phyloP scores from a whole-genome alignment of 441 rosid genomes.

The Gossypium laxum region DNA sequence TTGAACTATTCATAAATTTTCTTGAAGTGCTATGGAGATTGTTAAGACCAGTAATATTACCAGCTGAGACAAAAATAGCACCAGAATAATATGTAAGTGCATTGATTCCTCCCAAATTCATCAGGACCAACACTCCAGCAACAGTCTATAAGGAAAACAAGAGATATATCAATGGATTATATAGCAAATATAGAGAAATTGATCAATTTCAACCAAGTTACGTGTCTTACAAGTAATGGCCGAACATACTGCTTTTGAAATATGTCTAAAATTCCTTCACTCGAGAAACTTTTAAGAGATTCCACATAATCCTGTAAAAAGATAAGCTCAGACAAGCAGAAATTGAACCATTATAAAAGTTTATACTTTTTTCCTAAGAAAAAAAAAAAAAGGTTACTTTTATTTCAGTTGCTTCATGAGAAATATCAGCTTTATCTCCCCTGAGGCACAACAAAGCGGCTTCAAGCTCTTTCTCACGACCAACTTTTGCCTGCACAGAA shows the following conservation, averaged over 20 bases:
- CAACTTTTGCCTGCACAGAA: slow-evolving; percentile 49
- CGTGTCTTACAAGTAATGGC: slow-evolving; percentile 28
- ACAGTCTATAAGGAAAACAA: slow-evolving; percentile 33
- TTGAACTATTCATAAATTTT: not conserved
- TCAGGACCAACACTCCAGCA: slow-evolving; percentile 47
- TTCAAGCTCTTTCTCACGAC: slow-evolving; percentile 44
- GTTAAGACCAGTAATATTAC: slow-evolving; percentile 21
- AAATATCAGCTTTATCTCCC: slow-evolving; percentile 50
- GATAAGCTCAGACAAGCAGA: not conserved
- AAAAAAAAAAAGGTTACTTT: slow-evolving; percentile 25
- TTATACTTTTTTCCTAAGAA: not conserved
- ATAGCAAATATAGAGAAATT: not conserved
- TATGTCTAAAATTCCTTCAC: slow-evolving; percentile 28
- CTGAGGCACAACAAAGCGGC: slow-evolving; percentile 46
- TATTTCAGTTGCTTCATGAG: slow-evolving; percentile 59
- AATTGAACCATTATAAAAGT: not conserved
- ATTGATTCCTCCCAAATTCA: slow-evolving; percentile 43
- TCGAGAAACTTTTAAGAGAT: slow-evolving; percentile 22
- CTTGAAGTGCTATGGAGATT: not conserved
- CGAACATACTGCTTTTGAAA: slow-evolving; percentile 36
- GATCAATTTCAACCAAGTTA: not conserved
- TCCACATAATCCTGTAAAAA: slow-evolving; percentile 19
- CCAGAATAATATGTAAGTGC: slow-evolving; percentile 45
- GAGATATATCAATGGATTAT: not conserved
- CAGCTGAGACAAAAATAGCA: slow-evolving; percentile 38